Base-by-base conservation (phyloP, 768 basidiomycete genomes). In the Serendipita sp. region DNA sequence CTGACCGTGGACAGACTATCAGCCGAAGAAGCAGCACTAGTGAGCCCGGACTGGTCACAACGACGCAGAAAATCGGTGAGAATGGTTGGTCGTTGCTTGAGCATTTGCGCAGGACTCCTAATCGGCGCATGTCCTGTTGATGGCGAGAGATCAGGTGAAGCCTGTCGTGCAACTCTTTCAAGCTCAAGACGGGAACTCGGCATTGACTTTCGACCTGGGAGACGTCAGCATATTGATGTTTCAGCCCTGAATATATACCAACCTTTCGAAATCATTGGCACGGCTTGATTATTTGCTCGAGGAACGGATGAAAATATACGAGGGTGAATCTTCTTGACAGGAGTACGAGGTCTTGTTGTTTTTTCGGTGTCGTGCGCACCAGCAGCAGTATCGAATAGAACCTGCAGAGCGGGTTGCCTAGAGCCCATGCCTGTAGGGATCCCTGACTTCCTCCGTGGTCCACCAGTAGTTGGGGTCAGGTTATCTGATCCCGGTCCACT, bases 261-360 rank as follows among this genome's bases (percentile, higher is more conserved):
- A 58, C 53, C 53, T 58, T 58, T 58, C 11, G 53, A 0, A 31
- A 34, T 34, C 17, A 33, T n/a, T 9, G 53, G 26, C n/a, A 31
- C 53, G 4, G 31, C 11, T n/a, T 22, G 17, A 26, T 13, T 24
- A n/a, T 11, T n/a, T 9, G 26, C 24, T n/a, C 53, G 53, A 58
- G 53, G 53, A n/a, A 58, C 53, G 28, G 53, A 58, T 4, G 53
- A 4, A 58, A 58, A 58, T 31, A 58, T 58, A 11, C 53, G 53
- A 24, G 24, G n/a, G 9, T 58, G 24, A 26, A 28, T 28, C 11
- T 31, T 28, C 30, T 58, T 58, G 24, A 33, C 30, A 3, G 53
- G 53, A 31, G 53, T 58, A 26, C 53, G 53, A 4, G 53, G 53
- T 34, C 53, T 58, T 28, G 53, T 33, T 11, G 4, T 58, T n/a